Evolutionary conservation across 1,284 basidiomycete genomes (phyloP).

Genomic region (Ustilago cynodontis): DNA sequence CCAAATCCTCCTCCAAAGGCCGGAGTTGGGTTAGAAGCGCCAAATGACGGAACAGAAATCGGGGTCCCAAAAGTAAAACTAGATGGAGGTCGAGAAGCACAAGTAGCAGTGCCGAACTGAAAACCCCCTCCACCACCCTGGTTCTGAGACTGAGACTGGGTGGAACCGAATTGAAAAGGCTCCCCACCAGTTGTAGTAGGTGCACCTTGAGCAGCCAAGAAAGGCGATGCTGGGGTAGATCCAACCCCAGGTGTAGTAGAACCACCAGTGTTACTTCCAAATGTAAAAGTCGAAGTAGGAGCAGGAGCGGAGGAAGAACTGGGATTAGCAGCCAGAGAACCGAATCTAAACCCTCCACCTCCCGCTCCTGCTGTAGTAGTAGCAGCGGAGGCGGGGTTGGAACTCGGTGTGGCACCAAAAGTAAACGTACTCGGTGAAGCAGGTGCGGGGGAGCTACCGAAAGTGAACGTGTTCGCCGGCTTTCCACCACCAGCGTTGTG

Average conservation of each 20-base stretch:
- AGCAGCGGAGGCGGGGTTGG: neutral
- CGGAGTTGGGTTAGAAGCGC: neutral
- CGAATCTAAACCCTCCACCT: slow-evolving; percentile 33
- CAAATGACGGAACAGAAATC: neutral
- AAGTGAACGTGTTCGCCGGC: slow-evolving; percentile 23
- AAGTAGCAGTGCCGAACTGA: slow-evolving; percentile 25
- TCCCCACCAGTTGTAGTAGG: slow-evolving; percentile 30
- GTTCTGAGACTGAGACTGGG: neutral
- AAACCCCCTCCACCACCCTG: slow-evolving; percentile 13
- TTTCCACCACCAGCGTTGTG: neutral
- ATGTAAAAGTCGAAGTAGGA: slow-evolving; percentile 23
- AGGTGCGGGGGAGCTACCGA: slow-evolving; percentile 14
- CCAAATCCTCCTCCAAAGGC: slow-evolving; percentile 1
- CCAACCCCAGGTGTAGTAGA: slow-evolving; percentile 27
- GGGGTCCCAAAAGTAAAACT: neutral
- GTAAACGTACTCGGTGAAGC: slow-evolving; percentile 23
- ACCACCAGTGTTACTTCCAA: slow-evolving; percentile 16
- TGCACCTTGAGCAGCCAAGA: slow-evolving; percentile 19
- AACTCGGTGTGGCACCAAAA: slow-evolving; percentile 19
- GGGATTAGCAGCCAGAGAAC: slow-evolving; percentile 25
- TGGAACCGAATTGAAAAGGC: slow-evolving; percentile 26
- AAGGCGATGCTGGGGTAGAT: slow-evolving; percentile 34
- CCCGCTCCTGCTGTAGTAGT: neutral
- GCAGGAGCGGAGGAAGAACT: slow-evolving; percentile 28
- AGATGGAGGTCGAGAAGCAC: neutral